These are phyloP conservation scores for Dichotomopilus funicola DNA, from an alignment of 2,329 filamentous ascomycete species.

Conservation along the genomic window DNA sequence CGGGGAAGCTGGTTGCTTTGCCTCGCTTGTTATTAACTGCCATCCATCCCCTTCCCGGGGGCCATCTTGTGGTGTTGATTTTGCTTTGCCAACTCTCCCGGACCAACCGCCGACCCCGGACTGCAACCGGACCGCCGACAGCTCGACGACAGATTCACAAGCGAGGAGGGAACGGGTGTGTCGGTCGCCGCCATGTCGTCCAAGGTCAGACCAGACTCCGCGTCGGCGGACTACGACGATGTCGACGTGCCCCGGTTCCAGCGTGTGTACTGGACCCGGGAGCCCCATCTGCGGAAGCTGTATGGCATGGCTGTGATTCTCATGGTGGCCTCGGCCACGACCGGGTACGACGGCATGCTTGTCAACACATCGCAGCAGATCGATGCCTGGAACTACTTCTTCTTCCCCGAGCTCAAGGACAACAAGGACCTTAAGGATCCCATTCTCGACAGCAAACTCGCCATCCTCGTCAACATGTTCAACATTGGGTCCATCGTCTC, in stretches of 20 bases:
- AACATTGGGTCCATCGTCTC: conserved; percentile 44
- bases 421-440: conserved; percentile 19
- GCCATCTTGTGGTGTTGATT: too few species aligned
- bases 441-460: conserved; percentile 35
- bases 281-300: conserved; percentile 50
- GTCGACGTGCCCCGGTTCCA: conserved; percentile 46
- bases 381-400: conserved; percentile 46
- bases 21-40: conserved; percentile 6
- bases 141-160: neutral
- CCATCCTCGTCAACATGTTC: conserved; percentile 47
- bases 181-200: conserved; percentile 9
- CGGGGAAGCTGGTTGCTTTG: too few species aligned
- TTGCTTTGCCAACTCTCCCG: neutral
- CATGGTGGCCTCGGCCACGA: conserved; percentile 54
- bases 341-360: conserved; percentile 56
- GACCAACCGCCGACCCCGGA: neutral
- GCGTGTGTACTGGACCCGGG: conserved; percentile 49
- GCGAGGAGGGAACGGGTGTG: conserved; percentile 3
- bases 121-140: neutral
- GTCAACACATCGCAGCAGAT: conserved; percentile 55
- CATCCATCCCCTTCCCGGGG: neutral
- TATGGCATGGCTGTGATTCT: conserved; percentile 48
- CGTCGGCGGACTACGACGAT: conserved; percentile 25
- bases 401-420: conserved; percentile 36
- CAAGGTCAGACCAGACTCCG: conserved; percentile 11